Percentiles rank a stretch among this genome's conserved stretches.
Conservation (phyloP, 1,139 yeast genomes). For the Saccharomyces hybrid region DNA sequence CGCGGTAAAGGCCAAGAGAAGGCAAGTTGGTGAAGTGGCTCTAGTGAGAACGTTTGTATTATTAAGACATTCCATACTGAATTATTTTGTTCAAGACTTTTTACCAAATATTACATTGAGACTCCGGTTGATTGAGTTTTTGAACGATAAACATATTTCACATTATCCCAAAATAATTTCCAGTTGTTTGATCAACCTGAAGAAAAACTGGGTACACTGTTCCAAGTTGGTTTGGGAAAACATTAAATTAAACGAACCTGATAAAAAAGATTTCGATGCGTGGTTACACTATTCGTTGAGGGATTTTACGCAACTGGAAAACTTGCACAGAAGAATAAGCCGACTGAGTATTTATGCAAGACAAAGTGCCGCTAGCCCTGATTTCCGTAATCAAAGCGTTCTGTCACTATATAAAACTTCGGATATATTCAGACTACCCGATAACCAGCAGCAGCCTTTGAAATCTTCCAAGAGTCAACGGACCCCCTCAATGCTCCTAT, state of each 20-base stretch:
- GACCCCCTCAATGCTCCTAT: constrained; percentile 31
- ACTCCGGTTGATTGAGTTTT: constrained; percentile 39
- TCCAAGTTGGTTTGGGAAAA: constrained; percentile 26
- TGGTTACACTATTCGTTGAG: constrained; percentile 24
- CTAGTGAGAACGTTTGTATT: constrained; percentile 82
- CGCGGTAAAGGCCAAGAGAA: constrained; percentile 31
- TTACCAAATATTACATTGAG: constrained; percentile 42
- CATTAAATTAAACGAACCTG: constrained; percentile 18
- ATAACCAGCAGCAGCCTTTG: background rate
- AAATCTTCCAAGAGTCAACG: constrained; percentile 10
- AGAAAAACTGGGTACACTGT: constrained; percentile 35
- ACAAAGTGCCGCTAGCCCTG: constrained; percentile 29
- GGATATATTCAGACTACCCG: constrained; percentile 19
- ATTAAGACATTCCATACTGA: constrained; percentile 80
- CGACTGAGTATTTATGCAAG: constrained; percentile 27
- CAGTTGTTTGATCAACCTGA: constrained; percentile 37
- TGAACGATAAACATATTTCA: constrained; percentile 37
- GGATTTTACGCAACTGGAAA: constrained; percentile 19
- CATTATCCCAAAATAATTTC: constrained; percentile 36
- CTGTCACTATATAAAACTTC: constrained; percentile 23
- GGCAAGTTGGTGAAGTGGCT: constrained; percentile 57
- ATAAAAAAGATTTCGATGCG: constrained; percentile 10
- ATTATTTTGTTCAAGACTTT: constrained; percentile 67
- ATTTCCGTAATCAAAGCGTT: constrained; percentile 28
- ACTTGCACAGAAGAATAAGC: constrained; percentile 17